Base-by-base conservation (phyloP, 169 alveolate genomes). In the Cryptosporidium viatorum region DNA sequence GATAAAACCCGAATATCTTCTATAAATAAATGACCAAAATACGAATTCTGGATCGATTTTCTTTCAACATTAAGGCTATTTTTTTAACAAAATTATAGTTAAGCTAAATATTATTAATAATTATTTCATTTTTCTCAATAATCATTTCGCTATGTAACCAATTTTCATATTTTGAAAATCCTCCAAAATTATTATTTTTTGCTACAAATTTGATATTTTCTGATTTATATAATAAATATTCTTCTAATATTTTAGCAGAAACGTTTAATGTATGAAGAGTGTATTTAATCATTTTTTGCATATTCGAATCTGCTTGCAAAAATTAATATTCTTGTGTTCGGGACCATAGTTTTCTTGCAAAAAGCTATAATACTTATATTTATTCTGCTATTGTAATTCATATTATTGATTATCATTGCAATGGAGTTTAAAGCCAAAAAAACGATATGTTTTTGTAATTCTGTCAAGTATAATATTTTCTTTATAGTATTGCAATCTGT, bases 11-110 rank as follows among this genome's bases (percentile, higher is more conserved):
- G 26, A 23, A 69, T 18, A 55, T 58, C 59, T 6, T 73, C 86
- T n/a, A 73, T 21, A 0, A 73, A 12, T 58, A 73, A 52, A 10
- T 73, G 86, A 59, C 55, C 59, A 21, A 55, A 73, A 29, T 18
- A n/a, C 14, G 35, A 55, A 52, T n/a, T 29, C 4, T 35, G n/a
- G 21, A 12, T 43, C 18, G 39, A 55, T 3, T 41, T 69, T 31
- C 21, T 73, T 52, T 33, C 29, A 73, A 26, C 1, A 9, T 0
- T 18, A 65, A n/a, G 23, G 1, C 4, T 65, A n/a, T n/a, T 39
- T 35, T n/a, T 65, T 37, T 65, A n/a, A 65, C 23, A 65, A 33
- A 65, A 10, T 35, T n/a, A 21, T 7, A n/a, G 33, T 65, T 65
- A 9, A 65, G n/a, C 10, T 73, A 18, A 45, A 51, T 21, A 6